Base-by-base conservation (phyloP, 768 basidiomycete genomes). In the Phylloporus sp. region DNA sequence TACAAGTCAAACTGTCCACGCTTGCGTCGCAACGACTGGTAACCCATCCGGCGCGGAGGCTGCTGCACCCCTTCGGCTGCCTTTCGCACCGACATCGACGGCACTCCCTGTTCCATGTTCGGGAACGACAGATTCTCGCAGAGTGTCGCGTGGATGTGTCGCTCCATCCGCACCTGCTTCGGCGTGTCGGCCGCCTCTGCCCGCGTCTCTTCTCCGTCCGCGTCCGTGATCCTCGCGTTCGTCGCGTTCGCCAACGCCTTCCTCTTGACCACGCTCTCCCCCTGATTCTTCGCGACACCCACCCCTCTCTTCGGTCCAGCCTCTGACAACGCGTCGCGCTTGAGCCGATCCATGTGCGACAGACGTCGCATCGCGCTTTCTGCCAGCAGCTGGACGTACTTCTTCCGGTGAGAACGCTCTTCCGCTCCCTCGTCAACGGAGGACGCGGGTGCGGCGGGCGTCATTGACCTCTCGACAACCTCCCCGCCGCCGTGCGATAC, bases 311-410 rank as follows among this genome's bases (percentile, higher is more conserved):
- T 47, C 1, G 38, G 32, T 3, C 18, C 31, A 5, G 7, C 27
- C 9, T 44, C 46, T n/a, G n/a, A n/a, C 36, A 29, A 17, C 13
- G n/a, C 45, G 6, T 11, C 32, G 7, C 9, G 34, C 18, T 6
- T 31, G 27, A 49, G 15, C 6, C 42, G 58, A 31, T 50, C 49
- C 28, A 51, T 37, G 22, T 46, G 44, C 31, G 44, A n/a, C 38
- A 39, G 57, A 29, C 61, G 61, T 6, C 62, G 53, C 21, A 50
- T 5, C 1, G 54, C 42, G 21, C 62, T 54, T 2, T 62, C 57
- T 9, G 52, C 44, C 22, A 62, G 53, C 22, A 62, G 13, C 5
- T 59, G 36, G 0, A 62, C 52, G n/a, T 9, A 64, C 46, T 48
- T 50, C 31, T 48, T 59, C 28, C 62, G 36, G 1, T 42, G 40